phyloP scores from a whole-genome alignment of 192 early-diverging fungal species.

The Oehlia diaphana region DNA sequence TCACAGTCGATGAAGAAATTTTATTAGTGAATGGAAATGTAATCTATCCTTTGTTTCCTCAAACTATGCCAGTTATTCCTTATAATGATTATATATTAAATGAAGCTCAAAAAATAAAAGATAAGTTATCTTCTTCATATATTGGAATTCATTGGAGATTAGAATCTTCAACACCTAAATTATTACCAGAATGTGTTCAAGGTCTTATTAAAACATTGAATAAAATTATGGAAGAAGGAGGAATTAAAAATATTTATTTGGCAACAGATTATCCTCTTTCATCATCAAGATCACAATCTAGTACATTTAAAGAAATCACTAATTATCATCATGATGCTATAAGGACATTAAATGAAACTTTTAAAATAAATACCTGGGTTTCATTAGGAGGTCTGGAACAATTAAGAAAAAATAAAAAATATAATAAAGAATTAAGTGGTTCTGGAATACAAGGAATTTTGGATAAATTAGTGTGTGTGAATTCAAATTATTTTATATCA shows the following conservation, averaged over 20 bases:
- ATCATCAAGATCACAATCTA: no score
- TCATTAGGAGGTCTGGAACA: not conserved
- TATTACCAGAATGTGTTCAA: constrained; percentile 2
- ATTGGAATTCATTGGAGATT: constrained; percentile 17
- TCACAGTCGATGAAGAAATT: no score
- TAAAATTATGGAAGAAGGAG: not conserved
- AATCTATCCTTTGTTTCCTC: no score
- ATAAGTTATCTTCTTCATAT: not conserved
- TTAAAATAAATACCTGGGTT: not conserved
- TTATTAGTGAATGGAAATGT: no score
- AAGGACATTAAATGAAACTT: not conserved
- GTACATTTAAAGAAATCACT: not conserved
- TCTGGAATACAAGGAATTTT: constrained; percentile 16
- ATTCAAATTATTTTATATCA: constrained; percentile 22
- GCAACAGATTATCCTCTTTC: constrained; percentile 9
- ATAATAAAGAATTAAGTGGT: not conserved
- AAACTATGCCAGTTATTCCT: not conserved
- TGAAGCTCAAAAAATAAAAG: not conserved
- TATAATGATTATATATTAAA: not conserved
- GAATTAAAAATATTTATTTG: not conserved
- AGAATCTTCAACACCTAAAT: not conserved
- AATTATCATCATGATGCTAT: constrained; percentile 18
- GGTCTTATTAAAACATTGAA: not conserved
- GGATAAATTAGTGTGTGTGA: constrained; percentile 33
- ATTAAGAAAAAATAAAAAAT: not conserved